Evolutionary conservation across 2,329 filamentous ascomycete species (phyloP).

Genomic region (Cadophora sp.): DNA sequence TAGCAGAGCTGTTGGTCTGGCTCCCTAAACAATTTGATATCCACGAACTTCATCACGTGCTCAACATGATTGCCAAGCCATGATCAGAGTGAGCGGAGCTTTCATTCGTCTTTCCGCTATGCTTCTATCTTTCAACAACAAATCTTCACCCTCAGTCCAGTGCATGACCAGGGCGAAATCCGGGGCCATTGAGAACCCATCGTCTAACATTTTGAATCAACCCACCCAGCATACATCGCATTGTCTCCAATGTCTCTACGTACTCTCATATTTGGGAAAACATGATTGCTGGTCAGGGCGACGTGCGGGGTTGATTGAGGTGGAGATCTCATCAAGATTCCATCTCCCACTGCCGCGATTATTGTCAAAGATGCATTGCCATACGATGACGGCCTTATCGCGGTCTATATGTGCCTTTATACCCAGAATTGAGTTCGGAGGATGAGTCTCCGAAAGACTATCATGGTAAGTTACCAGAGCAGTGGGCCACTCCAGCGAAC

Average conservation of each 20-base stretch:
- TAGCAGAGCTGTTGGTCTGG: no score
- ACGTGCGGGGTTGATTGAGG: slow-evolving; percentile 1
- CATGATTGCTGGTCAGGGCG: not conserved
- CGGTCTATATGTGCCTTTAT: not conserved
- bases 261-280: no score
- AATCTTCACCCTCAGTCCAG: no score
- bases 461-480: not conserved
- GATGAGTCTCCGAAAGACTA: not conserved
- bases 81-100: no score
- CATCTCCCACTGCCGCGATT: not conserved
- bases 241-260: no score
- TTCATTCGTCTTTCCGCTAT: no score
- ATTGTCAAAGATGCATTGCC: not conserved
- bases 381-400: not conserved
- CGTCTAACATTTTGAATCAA: not conserved
- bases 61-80: not conserved
- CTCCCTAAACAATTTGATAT: no score
- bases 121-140: no score
- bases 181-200: no score
- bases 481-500: not conserved
- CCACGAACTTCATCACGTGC: no score
- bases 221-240: no score
- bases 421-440: not conserved
- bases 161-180: no score
- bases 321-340: not conserved